These are phyloP conservation scores for Tylopilus sp. DNA, from an alignment of 1,284 basidiomycete species.

Conservation along the genomic window DNA sequence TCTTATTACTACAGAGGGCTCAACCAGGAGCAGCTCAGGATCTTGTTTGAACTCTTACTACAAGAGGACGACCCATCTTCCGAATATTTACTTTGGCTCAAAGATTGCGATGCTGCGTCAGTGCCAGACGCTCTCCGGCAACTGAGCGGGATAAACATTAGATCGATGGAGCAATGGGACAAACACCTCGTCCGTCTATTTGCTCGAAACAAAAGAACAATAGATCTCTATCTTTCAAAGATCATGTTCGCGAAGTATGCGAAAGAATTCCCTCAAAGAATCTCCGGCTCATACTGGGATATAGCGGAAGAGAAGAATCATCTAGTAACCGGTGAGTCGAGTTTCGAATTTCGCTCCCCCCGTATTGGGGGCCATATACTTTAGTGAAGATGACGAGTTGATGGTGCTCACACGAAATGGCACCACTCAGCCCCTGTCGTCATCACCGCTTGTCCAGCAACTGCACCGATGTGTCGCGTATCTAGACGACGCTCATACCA, in stretches of 20 bases:
- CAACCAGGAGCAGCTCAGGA: background rate
- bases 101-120: background rate
- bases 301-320: background rate
- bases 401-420: constrained; percentile 1
- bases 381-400: background rate
- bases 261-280: background rate
- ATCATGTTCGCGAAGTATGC: constrained; percentile 1
- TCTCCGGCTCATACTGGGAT: background rate
- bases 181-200: background rate
- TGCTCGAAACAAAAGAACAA: background rate
- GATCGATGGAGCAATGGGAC: background rate
- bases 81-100: background rate
- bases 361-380: background rate
- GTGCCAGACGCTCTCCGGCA: background rate
- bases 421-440: background rate
- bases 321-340: background rate
- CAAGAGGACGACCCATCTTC: background rate
- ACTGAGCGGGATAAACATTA: background rate
- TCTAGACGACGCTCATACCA: constrained; percentile 1
- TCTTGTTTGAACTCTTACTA: background rate
- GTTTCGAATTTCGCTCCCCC: background rate
- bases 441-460: background rate
- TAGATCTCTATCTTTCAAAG: constrained; percentile 1
- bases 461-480: background rate
- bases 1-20: constrained; percentile 5